Evolutionary conservation across 345 rosid species (phyloP), one percentile per base, ranked within the genome.

Genomic region (Leavenworthia alabamica): DNA sequence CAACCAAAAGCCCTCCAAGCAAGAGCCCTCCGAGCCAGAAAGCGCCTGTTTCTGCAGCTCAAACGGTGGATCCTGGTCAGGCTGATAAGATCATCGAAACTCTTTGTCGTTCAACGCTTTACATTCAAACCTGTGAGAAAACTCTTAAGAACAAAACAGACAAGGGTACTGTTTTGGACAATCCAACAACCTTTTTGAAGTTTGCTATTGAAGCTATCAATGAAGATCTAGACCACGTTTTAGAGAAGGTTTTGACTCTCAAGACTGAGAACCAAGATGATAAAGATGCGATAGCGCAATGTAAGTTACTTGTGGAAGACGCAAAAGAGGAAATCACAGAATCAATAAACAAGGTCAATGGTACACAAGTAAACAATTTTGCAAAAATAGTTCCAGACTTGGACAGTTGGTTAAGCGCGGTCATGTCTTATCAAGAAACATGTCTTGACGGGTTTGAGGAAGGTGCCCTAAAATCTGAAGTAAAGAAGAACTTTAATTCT

Each of bases 371-470:
- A 0, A 57, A 8, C 14, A 66, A 73, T 49, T 57, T 60, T 4
- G 6, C 37, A 1, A 67, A 44, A 15, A 72, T 61, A 0, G 56
- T 73, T 19, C 72, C 76, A 0, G 83, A 90, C 3, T 43, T 87
- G 72, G 79, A 78, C 45, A 83, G 54, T 54, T 85, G 90, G 90
- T 53, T 90, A n/a, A 90, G 97, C 24, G 95, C 97, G 0, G 95
- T 85, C 12, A 78, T 85, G 67, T 68, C 95, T 14, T 90, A 90
- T 67, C 86, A 85, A 9, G 83, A 83, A 22, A 76, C 93, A 0
- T 90, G 97, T 32, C 56, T 85, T 19, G 97, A 90, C 43, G 86
- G 84, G 0, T 90, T 90, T 55, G 82, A 87, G 1, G 90, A 90
- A 0, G 95, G 93, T 17, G 55, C 37, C 26, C 24, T 66, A 22